Base-by-base conservation (phyloP, 805 yeast species). In the Suhomyces tanzawaensis region DNA sequence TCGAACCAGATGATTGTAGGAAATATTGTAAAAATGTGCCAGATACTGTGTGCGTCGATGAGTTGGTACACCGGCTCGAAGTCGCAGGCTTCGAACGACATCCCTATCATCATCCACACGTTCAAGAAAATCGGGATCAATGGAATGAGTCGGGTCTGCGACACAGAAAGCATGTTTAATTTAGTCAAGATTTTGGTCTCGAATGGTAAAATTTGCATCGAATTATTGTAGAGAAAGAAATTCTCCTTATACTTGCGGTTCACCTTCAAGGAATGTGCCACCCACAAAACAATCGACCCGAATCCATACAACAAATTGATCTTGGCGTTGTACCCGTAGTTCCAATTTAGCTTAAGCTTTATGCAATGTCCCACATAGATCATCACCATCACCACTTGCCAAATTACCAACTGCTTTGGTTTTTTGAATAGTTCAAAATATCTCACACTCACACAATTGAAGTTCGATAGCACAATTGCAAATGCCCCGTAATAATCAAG, bases 11-110 rank as follows among this genome's bases (percentile, higher is more conserved):
- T 74, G 41, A 77, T 64, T 0, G 91, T 79, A 0, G 98, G 98
- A 53, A 87, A 58, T 2, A 90, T 80, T 0, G 99, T 93, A 15
- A 86, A 77, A 19, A 85, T 71, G 58, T 93, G 99, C 99, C 99
- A 93, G 27, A 91, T 53, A 0, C 96, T 79, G 61, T 93, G 99
- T 0, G 96, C 95, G 62, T 93, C 99, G 0, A 93, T 51, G 27
- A 85, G 71, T 33, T 57, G 49, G 12, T 26, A 39, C 36, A 54
- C 36, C 1, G 74, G 74, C 17, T 48, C 52, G 34, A 66, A 68
- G 37, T 69, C 74, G 19, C 47, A 41, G 13, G 65, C 29, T 36
- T 69, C 74, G 23, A 68, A 57, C 11, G 51, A 39, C 46, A 66
- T 57, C 0, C 71, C 60, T 4, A 45, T 16, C 4, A 63, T 26